A percentile compares a stretch with the other conserved stretches of the same genome.
Conservation (phyloP, 371 early-diverging fungal genomes). For the Mucor racemosus region DNA sequence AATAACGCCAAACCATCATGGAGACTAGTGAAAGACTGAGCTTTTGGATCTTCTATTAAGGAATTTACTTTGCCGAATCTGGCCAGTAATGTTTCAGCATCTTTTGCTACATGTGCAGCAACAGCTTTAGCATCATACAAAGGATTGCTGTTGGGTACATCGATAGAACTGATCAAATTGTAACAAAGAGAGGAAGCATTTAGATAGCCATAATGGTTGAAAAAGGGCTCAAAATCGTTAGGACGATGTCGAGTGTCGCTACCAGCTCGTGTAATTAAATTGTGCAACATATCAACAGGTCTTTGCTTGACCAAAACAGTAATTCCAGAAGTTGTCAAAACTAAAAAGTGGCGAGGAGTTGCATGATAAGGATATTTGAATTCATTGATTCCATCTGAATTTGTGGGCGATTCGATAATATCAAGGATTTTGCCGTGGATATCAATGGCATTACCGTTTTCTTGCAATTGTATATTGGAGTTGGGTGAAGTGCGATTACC, state of each 20-base stretch:
- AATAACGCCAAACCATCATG: slow-evolving; percentile 84
- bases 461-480: slow-evolving; percentile 15
- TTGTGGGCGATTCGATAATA: slow-evolving; percentile 61
- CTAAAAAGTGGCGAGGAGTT: slow-evolving; percentile 69
- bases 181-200: slow-evolving; percentile 21
- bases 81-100: slow-evolving; percentile 29
- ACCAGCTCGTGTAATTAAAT: slow-evolving; percentile 37
- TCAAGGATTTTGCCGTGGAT: slow-evolving; percentile 83
- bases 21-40: slow-evolving; percentile 48
- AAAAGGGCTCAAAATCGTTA: slow-evolving; percentile 57
- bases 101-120: slow-evolving; percentile 11
- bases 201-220: slow-evolving; percentile 53
- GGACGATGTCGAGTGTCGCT: slow-evolving; percentile 32
- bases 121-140: slow-evolving; percentile 14
- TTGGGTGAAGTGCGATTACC: slow-evolving; percentile 25
- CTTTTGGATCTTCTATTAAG: not conserved
- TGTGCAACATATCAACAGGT: slow-evolving; percentile 77
- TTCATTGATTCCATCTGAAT: slow-evolving; percentile 58
- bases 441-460: slow-evolving; percentile 25
- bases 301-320: slow-evolving; percentile 70
- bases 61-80: slow-evolving; percentile 31
- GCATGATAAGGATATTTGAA: slow-evolving; percentile 59
- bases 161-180: slow-evolving; percentile 12
- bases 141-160: not conserved
- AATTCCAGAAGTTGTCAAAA: slow-evolving; percentile 81